phyloP scores from a whole-genome alignment of 2,329 filamentous ascomycete genomes.

The Fusarium tupiense region DNA sequence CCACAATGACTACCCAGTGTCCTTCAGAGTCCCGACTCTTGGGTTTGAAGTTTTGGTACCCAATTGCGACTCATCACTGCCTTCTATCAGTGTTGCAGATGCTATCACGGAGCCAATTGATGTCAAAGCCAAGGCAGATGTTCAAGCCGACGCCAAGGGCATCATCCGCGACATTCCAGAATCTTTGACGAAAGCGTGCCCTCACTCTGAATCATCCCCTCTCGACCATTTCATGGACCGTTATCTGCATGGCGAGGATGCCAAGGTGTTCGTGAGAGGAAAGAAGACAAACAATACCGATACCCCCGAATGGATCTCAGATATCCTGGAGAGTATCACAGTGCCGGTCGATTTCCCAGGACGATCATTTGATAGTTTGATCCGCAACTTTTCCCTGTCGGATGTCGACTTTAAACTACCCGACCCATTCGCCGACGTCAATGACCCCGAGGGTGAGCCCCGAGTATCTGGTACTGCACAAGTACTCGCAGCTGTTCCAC shows the following conservation, averaged over 20 bases:
- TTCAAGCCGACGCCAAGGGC: constrained; percentile 76
- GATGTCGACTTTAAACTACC: constrained; percentile 89
- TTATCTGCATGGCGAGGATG: constrained; percentile 83
- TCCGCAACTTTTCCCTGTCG: constrained; percentile 87
- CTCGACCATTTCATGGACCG: constrained; percentile 82
- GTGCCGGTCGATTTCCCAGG: constrained; percentile 88
- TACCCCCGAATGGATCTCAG: constrained; percentile 83
- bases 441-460: constrained; percentile 76
- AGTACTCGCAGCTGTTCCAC: constrained; percentile 80
- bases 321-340: constrained; percentile 82
- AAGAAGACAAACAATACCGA: constrained; percentile 71
- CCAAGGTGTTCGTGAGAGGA: constrained; percentile 85
- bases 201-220: constrained; percentile 80
- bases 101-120: constrained; percentile 74
- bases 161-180: constrained; percentile 79
- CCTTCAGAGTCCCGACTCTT: constrained; percentile 79
- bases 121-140: constrained; percentile 73
- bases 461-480: constrained; percentile 85
- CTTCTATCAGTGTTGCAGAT: constrained; percentile 81
- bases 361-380: constrained; percentile 80
- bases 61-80: constrained; percentile 77
- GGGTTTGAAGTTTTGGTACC: constrained; percentile 87
- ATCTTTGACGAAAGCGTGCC: constrained; percentile 77
- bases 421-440: constrained; percentile 79
- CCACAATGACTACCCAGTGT: constrained; percentile 81